A percentile compares a stretch with the other conserved stretches of the same genome.
phyloP scores from a whole-genome alignment of 1,284 basidiomycete genomes.

The Puccinia coronata region DNA sequence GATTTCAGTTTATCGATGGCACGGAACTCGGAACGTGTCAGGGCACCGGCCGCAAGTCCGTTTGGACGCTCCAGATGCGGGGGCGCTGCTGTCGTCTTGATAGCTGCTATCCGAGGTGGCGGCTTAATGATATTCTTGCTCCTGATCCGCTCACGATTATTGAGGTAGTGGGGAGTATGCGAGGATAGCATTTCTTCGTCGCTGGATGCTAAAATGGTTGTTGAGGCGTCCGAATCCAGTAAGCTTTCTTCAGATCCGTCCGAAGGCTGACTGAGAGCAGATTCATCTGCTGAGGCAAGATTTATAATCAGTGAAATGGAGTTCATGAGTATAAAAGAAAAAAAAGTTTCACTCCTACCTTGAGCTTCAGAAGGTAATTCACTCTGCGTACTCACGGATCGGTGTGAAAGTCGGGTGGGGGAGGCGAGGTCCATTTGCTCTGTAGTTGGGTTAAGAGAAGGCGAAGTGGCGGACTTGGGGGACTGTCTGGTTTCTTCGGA shows the following conservation, averaged over 20 bases:
- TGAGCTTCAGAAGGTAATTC: conserved; percentile 1
- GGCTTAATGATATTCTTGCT: conserved; percentile 33
- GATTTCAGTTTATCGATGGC: background rate
- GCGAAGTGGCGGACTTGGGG: background rate
- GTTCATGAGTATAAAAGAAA: background rate
- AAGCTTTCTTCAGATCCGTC: conserved; percentile 27
- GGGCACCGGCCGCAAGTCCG: background rate
- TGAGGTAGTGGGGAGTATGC: conserved; percentile 41
- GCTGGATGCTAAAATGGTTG: conserved; percentile 37
- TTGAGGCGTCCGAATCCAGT: conserved; percentile 49
- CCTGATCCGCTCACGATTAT: conserved; percentile 28
- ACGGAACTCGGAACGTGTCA: background rate
- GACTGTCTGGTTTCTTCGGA: background rate
- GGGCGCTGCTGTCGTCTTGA: background rate
- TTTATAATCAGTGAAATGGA: background rate
- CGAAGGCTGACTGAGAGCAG: conserved; percentile 26
- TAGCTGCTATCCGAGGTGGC: background rate
- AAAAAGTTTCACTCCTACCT: conserved; percentile 12
- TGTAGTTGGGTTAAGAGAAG: background rate
- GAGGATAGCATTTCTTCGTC: conserved; percentile 47
- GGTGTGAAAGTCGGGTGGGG: background rate
- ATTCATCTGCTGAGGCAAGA: conserved; percentile 19
- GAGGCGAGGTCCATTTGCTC: conserved; percentile 8
- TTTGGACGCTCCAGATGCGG: background rate
- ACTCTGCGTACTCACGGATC: conserved; percentile 3